Evolutionary conservation across 2,329 filamentous ascomycete genomes (phyloP).

Genomic region (Calonectria naviculata): DNA sequence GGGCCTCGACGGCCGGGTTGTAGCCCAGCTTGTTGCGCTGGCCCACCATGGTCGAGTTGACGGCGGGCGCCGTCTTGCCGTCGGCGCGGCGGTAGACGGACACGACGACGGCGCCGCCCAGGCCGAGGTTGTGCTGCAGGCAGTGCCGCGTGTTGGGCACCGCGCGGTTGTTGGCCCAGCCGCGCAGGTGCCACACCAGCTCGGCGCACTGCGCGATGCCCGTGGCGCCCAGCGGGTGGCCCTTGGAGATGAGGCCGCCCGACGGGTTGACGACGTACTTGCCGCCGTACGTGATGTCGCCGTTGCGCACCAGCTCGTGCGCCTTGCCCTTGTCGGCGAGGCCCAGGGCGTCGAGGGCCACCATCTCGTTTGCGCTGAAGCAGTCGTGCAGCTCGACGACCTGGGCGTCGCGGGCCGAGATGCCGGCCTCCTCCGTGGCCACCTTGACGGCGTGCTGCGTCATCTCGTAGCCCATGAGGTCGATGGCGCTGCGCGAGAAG

Average conservation of each 20-base stretch:
- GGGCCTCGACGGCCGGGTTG: conserved; percentile 90
- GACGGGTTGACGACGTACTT: conserved; percentile 90
- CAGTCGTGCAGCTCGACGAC: conserved; percentile 97
- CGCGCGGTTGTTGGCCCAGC: conserved; percentile 93
- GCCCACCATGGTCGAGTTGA: conserved; percentile 74
- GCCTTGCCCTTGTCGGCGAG: conserved; percentile 84
- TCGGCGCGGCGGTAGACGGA: conserved; percentile 91
- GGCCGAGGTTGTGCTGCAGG: conserved; percentile 92
- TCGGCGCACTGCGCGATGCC: conserved; percentile 97
- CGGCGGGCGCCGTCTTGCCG: conserved; percentile 69
- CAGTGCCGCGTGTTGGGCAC: conserved; percentile 76
- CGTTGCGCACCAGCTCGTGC: conserved; percentile 87
- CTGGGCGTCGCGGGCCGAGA: conserved; percentile 76
- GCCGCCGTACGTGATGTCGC: conserved; percentile 92
- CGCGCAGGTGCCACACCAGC: conserved; percentile 93
- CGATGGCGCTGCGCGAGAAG: conserved; percentile 84
- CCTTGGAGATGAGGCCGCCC: conserved; percentile 94
- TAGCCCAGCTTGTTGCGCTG: conserved; percentile 81
- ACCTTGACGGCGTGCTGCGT: conserved; percentile 73
- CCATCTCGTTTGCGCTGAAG: conserved; percentile 95
- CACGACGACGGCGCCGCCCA: conserved; percentile 91
- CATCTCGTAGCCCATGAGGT: conserved; percentile 93
- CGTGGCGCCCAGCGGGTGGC: conserved; percentile 92
- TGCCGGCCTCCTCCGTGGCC: conserved; percentile 80
- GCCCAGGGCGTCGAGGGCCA: conserved; percentile 87